Conservation (phyloP, 257 asterid species). For the Solanum phureja region DNA sequence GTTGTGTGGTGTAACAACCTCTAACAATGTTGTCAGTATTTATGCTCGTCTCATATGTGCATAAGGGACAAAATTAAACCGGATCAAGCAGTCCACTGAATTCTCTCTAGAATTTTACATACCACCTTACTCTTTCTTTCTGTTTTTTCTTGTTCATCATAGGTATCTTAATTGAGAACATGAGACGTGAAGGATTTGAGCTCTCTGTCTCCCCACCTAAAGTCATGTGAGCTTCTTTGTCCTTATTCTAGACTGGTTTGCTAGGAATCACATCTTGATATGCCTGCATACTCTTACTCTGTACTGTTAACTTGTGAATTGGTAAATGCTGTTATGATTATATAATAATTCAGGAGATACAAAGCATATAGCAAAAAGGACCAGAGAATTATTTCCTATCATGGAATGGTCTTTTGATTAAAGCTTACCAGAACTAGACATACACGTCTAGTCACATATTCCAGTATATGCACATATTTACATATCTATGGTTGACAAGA, state of each 20-base stretch:
- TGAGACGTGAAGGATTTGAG: slow-evolving; percentile 98
- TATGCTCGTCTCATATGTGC: background rate
- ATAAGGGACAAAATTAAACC: background rate
- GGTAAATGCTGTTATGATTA: background rate
- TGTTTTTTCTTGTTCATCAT: slow-evolving; percentile 3
- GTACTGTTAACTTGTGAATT: background rate
- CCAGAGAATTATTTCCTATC: background rate
- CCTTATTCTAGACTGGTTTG: background rate
- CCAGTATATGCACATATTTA: background rate
- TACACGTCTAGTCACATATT: background rate
- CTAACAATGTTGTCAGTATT: background rate
- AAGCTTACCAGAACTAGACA: background rate
- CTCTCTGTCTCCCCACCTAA: slow-evolving; percentile 96
- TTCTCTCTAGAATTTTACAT: background rate
- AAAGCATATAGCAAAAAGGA: background rate
- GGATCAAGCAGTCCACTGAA: background rate
- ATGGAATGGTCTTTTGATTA: background rate
- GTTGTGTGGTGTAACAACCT: slow-evolving; percentile 9
- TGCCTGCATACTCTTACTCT: background rate
- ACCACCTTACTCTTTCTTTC: background rate
- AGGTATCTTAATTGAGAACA: slow-evolving; percentile 97
- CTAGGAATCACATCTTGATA: background rate
- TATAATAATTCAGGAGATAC: background rate
- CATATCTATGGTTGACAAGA: background rate
- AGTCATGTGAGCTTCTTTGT: slow-evolving; percentile 77